phyloP scores from a whole-genome alignment of 768 basidiomycete species.

The Lactarius hengduanensis region DNA sequence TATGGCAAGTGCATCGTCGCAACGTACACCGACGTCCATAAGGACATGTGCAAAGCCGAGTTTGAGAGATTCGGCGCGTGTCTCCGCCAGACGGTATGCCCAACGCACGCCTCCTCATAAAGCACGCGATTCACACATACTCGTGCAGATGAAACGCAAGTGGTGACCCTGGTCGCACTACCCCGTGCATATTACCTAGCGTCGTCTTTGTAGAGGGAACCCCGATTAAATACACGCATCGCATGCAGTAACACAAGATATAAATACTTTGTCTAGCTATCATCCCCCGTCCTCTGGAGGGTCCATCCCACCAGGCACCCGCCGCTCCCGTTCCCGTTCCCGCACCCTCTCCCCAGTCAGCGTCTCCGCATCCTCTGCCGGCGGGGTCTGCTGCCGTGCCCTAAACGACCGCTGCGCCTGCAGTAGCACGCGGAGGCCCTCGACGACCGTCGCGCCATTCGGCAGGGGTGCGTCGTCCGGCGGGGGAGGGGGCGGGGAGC shows the following conservation, averaged over 20 bases:
- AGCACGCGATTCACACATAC: not conserved
- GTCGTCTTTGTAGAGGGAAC: not conserved
- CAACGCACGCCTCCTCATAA: not conserved
- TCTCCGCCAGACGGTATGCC: constrained; percentile 70
- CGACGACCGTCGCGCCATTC: constrained; percentile 53
- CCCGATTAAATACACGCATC: constrained; percentile 13
- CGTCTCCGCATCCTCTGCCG: constrained; percentile 38
- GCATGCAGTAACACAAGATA: constrained; percentile 16
- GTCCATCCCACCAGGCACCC: constrained; percentile 35
- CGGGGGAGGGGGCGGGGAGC: constrained; percentile 48
- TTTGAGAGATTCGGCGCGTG: constrained; percentile 84
- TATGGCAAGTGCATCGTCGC: constrained; percentile 90
- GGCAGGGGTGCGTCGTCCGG: constrained; percentile 49
- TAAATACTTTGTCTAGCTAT: constrained; percentile 15
- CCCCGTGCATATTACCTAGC: not conserved
- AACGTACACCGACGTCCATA: constrained; percentile 79
- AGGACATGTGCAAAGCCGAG: constrained; percentile 81
- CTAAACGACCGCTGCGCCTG: constrained; percentile 45
- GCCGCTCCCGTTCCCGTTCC: constrained; percentile 13
- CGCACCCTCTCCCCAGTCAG: constrained; percentile 32
- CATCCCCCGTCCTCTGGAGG: constrained; percentile 16
- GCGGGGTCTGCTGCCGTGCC: constrained; percentile 30
- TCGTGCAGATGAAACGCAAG: constrained; percentile 53
- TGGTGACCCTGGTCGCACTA: constrained; percentile 39
- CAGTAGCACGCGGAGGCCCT: constrained; percentile 45